These are phyloP conservation scores for Cercospora sesami DNA, from an alignment of 2,329 filamentous ascomycete genomes.

Conservation along the genomic window DNA sequence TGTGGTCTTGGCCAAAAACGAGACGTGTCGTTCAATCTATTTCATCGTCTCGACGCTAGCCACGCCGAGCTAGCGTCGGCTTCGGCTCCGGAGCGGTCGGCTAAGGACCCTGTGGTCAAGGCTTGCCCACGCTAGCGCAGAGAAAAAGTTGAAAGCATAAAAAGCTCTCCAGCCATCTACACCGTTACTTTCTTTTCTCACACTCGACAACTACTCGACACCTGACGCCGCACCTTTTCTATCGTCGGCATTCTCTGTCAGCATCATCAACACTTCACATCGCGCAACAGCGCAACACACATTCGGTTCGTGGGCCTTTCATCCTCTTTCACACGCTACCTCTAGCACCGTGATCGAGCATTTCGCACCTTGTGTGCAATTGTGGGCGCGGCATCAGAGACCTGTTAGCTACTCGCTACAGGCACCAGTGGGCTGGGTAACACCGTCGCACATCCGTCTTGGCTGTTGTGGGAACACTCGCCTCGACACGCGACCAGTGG, in stretches of 20 bases:
- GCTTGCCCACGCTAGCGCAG: conserved; percentile 4
- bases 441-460: conserved; percentile 39
- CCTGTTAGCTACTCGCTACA: conserved; percentile 25
- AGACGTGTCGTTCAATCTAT: conserved; percentile 5
- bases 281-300: conserved; percentile 3
- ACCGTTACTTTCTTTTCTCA: background rate
- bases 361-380: conserved; percentile 27
- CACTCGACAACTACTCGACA: background rate
- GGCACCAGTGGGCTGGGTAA: conserved; percentile 33
- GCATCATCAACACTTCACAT: conserved; percentile 3
- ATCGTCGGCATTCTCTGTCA: conserved; percentile 17
- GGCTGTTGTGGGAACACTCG: conserved; percentile 56
- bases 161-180: conserved; percentile 8
- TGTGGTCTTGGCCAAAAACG: background rate
- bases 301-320: conserved; percentile 34
- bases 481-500: conserved; percentile 50
- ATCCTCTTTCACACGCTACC: conserved; percentile 31
- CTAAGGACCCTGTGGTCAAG: background rate
- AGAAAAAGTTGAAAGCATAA: conserved; percentile 8
- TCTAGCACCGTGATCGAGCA: conserved; percentile 30
- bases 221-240: background rate
- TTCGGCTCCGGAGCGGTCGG: background rate
- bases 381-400: conserved; percentile 29
- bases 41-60: conserved; percentile 5
- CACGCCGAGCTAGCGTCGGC: background rate